Evolutionary conservation across 352 stramenopile genomes (phyloP).

Genomic region (Pythium myriotylum): DNA sequence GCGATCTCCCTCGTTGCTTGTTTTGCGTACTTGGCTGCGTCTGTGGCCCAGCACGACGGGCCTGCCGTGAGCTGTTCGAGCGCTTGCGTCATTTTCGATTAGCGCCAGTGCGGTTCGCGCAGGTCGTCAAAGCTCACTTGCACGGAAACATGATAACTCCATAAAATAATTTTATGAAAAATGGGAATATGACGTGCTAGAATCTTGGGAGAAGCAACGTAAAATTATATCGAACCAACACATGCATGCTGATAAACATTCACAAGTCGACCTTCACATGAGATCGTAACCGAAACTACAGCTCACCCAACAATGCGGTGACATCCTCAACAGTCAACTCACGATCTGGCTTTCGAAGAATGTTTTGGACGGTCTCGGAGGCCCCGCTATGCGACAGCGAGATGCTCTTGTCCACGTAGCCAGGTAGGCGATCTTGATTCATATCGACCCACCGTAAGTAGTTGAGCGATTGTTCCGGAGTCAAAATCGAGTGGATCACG

Average conservation of each 20-base stretch:
- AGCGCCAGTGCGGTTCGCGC: background rate
- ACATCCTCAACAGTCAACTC: conserved; percentile 88
- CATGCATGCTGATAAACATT: conserved; percentile 3
- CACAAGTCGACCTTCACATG: background rate
- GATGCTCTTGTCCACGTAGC: conserved; percentile 66
- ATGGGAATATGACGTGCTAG: background rate
- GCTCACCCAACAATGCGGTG: conserved; percentile 68
- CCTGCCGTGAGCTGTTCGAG: conserved; percentile 39
- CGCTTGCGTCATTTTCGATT: conserved; percentile 20
- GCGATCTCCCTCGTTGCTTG: conserved; percentile 36
- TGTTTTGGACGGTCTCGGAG: conserved; percentile 70
- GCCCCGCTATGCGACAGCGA: conserved; percentile 51
- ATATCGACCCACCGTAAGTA: conserved; percentile 84
- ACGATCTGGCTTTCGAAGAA: conserved; percentile 84
- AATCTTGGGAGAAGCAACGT: background rate
- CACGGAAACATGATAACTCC: background rate
- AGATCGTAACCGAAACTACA: conserved; percentile 30
- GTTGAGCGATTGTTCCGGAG: conserved; percentile 80
- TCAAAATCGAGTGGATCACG: conserved; percentile 85
- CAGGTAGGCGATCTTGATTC: conserved; percentile 71
- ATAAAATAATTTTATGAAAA: background rate
- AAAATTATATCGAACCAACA: conserved; percentile 11
- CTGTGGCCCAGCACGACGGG: conserved; percentile 34
- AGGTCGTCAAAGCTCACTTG: background rate
- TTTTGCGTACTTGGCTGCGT: conserved; percentile 32